A percentile compares a stretch with the other conserved stretches of the same genome.
These are phyloP conservation scores for Bjerkandera adusta DNA, from an alignment of 1,284 basidiomycete species.

Conservation along the genomic window DNA sequence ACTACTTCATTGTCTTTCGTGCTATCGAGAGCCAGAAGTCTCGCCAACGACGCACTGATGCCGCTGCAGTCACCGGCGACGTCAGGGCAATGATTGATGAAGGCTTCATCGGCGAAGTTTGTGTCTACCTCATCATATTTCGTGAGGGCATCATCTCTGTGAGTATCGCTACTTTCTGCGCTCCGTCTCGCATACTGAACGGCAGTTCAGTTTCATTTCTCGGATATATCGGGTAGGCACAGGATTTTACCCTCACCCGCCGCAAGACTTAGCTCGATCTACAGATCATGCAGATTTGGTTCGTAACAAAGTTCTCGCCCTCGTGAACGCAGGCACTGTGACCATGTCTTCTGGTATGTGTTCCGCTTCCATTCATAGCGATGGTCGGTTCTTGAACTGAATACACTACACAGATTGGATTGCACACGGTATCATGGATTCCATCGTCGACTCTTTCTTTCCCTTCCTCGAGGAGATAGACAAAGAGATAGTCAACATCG, in stretches of 20 bases:
- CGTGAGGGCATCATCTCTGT: constrained; percentile 88
- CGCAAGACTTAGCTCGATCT: neutral
- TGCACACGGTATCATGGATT: constrained; percentile 90
- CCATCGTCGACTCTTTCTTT: constrained; percentile 93
- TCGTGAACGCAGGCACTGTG: constrained; percentile 49
- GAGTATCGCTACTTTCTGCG: constrained; percentile 31
- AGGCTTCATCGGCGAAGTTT: constrained; percentile 70
- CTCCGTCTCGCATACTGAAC: constrained; percentile 3
- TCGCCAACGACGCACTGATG: constrained; percentile 34
- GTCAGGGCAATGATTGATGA: constrained; percentile 34
- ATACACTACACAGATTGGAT: constrained; percentile 75
- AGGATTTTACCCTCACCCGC: neutral
- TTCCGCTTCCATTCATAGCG: neutral
- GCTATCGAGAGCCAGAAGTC: constrained; percentile 68
- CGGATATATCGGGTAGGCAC: constrained; percentile 70
- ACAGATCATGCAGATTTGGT: constrained; percentile 83
- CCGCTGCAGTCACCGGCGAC: constrained; percentile 1
- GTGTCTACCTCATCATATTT: constrained; percentile 90
- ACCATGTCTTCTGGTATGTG: constrained; percentile 66
- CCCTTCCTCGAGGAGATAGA: constrained; percentile 86
- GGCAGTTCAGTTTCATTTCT: constrained; percentile 80
- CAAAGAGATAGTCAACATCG: constrained; percentile 78
- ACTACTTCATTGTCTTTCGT: constrained; percentile 91
- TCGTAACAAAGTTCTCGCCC: constrained; percentile 61
- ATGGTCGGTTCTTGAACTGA: too few relatives aligned